phyloP scores from a whole-genome alignment of 2,329 filamentous ascomycete genomes.

The Akanthomyces dipterigenus region DNA sequence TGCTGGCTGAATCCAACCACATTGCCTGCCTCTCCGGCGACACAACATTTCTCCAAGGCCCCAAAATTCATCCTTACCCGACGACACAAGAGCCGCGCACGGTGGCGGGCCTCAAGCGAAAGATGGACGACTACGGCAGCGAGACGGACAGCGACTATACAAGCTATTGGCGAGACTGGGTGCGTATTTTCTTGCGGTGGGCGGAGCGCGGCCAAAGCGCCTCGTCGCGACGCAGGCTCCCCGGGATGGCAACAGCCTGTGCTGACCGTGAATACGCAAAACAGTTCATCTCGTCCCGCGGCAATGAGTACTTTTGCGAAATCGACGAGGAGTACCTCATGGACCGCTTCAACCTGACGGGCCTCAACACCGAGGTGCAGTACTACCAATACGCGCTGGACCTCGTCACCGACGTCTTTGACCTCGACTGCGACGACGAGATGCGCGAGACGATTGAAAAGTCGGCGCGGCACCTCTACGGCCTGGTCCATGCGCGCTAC shows the following conservation, averaged over 20 bases:
- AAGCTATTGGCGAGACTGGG: conserved; percentile 99
- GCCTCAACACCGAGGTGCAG: conserved; percentile 92
- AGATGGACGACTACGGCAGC: conserved; percentile 95
- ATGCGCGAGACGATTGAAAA: conserved; percentile 98
- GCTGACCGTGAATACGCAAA: conserved; percentile 12
- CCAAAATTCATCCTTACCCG: conserved; percentile 7
- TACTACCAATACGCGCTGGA: conserved; percentile 99
- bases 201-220: too few species aligned
- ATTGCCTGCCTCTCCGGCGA: background rate
- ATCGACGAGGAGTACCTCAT: conserved; percentile 99
- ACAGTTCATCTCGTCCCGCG: conserved; percentile 94
- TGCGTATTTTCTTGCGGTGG: conserved; percentile 40
- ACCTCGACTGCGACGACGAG: conserved; percentile 96
- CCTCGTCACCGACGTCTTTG: conserved; percentile 95
- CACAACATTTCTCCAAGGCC: background rate
- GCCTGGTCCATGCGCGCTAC: conserved; percentile 90
- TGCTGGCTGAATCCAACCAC: background rate
- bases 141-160: conserved; percentile 99
- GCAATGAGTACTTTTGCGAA: conserved; percentile 99
- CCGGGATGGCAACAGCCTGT: background rate
- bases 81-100: background rate
- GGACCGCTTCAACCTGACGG: conserved; percentile 95
- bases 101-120: conserved; percentile 5
- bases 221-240: too few species aligned
- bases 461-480: conserved; percentile 90